Conservation (phyloP, 345 rosid genomes). For the Aquilaria sinensis region DNA sequence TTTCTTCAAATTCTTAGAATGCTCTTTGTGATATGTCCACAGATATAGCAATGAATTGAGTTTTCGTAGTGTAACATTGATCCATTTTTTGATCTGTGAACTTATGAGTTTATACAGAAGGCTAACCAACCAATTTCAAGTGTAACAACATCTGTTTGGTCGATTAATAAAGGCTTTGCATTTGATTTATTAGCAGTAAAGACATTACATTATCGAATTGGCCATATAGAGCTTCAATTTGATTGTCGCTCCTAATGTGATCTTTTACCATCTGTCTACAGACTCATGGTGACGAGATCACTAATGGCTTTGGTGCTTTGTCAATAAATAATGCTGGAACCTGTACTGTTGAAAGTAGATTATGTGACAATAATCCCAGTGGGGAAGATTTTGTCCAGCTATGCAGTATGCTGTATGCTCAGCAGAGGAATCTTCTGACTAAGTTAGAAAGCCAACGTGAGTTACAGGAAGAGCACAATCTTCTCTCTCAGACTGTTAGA, state of each 20-base stretch:
- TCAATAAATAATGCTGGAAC: conserved; percentile 28
- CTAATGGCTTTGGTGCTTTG: conserved; percentile 35
- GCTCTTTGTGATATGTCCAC: too few species aligned
- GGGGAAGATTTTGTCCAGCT: conserved; percentile 43
- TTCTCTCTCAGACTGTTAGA: not conserved
- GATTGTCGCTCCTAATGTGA: conserved; percentile 6
- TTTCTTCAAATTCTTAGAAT: too few species aligned
- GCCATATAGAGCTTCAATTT: not conserved
- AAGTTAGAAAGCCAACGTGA: conserved; percentile 34
- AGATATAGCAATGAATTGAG: too few species aligned
- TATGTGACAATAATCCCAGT: conserved; percentile 23
- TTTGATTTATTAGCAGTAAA: not conserved
- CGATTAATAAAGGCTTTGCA: too few species aligned
- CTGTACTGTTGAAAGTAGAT: conserved; percentile 29
- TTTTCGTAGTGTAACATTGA: too few species aligned
- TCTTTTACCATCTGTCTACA: conserved; percentile 18
- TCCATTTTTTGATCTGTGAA: too few species aligned
- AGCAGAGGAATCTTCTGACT: conserved; percentile 37
- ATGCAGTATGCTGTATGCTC: conserved; percentile 39
- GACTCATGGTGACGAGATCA: conserved; percentile 36
- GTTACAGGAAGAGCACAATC: not conserved
- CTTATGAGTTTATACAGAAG: too few species aligned
- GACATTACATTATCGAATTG: not conserved
- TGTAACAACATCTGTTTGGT: too few species aligned
- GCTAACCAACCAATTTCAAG: too few species aligned